A percentile compares a stretch with the other conserved stretches of the same genome.
These are phyloP conservation scores for Aphanomyces cochlioides DNA, from an alignment of 352 stramenopile species.

Conservation along the genomic window DNA sequence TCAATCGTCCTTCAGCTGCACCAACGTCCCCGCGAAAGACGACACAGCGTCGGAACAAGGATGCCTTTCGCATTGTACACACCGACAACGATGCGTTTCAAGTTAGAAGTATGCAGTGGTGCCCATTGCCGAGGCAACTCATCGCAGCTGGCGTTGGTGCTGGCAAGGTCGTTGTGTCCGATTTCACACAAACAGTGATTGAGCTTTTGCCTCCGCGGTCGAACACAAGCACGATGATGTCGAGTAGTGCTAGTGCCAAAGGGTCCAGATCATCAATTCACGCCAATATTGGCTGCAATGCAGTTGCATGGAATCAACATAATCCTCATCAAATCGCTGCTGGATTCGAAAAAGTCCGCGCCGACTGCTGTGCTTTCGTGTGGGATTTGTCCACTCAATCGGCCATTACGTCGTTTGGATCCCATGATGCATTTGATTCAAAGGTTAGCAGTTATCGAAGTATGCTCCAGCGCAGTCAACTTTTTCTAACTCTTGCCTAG, in stretches of 20 bases:
- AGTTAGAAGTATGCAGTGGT: slow-evolving; percentile 82
- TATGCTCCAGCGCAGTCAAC: neutral
- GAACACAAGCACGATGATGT: slow-evolving; percentile 10
- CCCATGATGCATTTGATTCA: neutral
- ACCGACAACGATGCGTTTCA: slow-evolving; percentile 72
- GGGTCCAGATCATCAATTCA: slow-evolving; percentile 24
- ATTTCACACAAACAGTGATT: slow-evolving; percentile 43
- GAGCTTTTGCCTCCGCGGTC: slow-evolving; percentile 23
- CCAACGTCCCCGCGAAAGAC: slow-evolving; percentile 31
- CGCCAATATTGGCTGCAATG: slow-evolving; percentile 48
- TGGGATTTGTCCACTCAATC: slow-evolving; percentile 68
- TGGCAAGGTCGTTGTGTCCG: slow-evolving; percentile 78
- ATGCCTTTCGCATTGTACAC: slow-evolving; percentile 74
- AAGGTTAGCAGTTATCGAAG: neutral
- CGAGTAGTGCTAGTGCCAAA: neutral
- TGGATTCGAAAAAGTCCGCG: slow-evolving; percentile 84
- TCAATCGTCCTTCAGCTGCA: slow-evolving; percentile 4
- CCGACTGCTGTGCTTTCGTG: slow-evolving; percentile 79
- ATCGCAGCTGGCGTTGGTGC: slow-evolving; percentile 69
- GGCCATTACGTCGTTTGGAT: slow-evolving; percentile 11
- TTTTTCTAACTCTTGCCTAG: neutral
- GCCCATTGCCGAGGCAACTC: slow-evolving; percentile 69
- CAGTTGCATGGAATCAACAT: slow-evolving; percentile 76
- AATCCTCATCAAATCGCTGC: slow-evolving; percentile 71
- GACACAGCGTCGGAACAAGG: slow-evolving; percentile 66